Evolutionary conservation across 441 rosid species (phyloP).

Genomic region (Melastoma candidum): DNA sequence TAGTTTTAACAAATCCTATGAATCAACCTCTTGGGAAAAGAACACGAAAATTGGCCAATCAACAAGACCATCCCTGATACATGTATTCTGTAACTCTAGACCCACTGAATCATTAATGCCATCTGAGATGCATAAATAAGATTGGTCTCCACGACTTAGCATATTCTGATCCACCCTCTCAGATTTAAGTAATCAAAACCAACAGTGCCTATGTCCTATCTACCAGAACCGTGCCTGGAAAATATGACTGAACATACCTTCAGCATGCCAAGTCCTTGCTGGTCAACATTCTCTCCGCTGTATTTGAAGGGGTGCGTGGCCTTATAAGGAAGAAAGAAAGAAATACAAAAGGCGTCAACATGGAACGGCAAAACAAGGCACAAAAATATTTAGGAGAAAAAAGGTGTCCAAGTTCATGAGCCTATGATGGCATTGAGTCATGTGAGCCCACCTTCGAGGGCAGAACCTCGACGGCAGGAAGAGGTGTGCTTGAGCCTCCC

Average conservation of each 20-base stretch:
- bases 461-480: slow-evolving; percentile 87
- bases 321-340: slow-evolving; percentile 27
- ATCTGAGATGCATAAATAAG: too few relatives aligned
- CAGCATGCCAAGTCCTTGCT: slow-evolving; percentile 48
- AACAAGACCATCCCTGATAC: too few relatives aligned
- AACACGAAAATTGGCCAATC: too few relatives aligned
- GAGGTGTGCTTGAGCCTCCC: slow-evolving; percentile 49
- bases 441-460: slow-evolving; percentile 58
- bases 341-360: slow-evolving; percentile 6
- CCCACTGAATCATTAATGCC: too few relatives aligned
- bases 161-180: not conserved
- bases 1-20: too few relatives aligned
- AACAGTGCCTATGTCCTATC: not conserved
- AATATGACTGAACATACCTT: slow-evolving; percentile 42
- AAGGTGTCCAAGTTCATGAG: not conserved
- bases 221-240: not conserved
- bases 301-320: slow-evolving; percentile 52
- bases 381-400: too few relatives aligned
- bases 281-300: slow-evolving; percentile 65
- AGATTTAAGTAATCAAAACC: not conserved
- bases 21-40: too few relatives aligned
- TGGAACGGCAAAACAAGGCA: not conserved
- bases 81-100: too few relatives aligned
- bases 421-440: not conserved
- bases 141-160: too few relatives aligned